Base-by-base conservation (phyloP, 441 rosid species). In the Gossypium lobatum region DNA sequence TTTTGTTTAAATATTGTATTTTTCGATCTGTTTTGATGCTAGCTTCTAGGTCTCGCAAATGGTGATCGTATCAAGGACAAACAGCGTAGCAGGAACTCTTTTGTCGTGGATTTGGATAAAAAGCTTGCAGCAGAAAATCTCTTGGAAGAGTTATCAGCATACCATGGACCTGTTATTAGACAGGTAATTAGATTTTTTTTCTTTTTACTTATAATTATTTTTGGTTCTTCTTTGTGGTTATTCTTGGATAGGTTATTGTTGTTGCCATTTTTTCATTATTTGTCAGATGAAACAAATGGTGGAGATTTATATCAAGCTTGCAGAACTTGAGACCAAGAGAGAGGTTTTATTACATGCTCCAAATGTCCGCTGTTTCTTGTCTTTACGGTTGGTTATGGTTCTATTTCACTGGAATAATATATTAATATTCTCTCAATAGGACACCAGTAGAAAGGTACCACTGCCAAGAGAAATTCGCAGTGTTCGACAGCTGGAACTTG, bases 61-160 rank as follows among this genome's bases (percentile, higher is more conserved):
- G 99, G 99, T 83, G 98, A 90, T 74, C 96, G 99, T 57, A 88
- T 95, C 86, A 95, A 91, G 88, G 96, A 95, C 75, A 91, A 90
- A 81, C 99, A 91, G 80, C 94, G 88, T 34, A 95, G 88, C 76
- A 90, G 93, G 86, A 95, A 88, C 83, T 95, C 97, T 59, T 95
- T 90, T 75, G 92, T 95, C 75, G 99, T 88, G 72, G 99, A 95
- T 82, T 82, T 79, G 80, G 99, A 95, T 81, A 95, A 95, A 82
- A 93, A 90, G 83, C 84, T 83, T 75, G 90, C 97, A 23, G 99
- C 99, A 64, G 93, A 88, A 85, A 87, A 86, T 77, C 93, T 95
- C 74, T 80, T 95, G 76, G 84, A 80, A 71, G 95, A 95, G 83
- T 82, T 95, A 64, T 86, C 83, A 58, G 76, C 88, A 20, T 80